Conservation (phyloP, 2,329 filamentous ascomycete species). For the Harringtonia aguacate region DNA sequence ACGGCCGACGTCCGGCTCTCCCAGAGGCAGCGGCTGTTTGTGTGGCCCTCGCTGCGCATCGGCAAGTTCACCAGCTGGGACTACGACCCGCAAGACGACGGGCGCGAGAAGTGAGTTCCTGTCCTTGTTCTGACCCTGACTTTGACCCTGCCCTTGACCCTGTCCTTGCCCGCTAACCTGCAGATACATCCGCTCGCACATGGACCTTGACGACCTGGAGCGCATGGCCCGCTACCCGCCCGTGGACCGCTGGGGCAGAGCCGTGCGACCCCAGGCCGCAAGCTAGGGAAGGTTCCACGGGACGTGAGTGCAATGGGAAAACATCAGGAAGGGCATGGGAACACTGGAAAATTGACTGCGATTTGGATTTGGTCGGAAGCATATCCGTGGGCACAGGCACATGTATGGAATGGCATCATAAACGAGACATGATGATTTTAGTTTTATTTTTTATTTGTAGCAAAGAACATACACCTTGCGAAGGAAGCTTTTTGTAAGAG, state of each 20-base stretch:
- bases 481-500: too few species aligned
- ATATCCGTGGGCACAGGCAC: too few species aligned
- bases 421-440: neutral
- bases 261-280: constrained; percentile 20
- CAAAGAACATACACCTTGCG: too few species aligned
- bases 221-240: constrained; percentile 62
- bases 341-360: too few species aligned
- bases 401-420: neutral
- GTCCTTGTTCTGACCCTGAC: too few species aligned
- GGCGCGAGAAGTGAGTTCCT: constrained; percentile 46
- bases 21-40: constrained; percentile 68
- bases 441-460: too few species aligned
- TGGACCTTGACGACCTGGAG: constrained; percentile 72
- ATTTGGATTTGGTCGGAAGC: neutral
- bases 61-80: constrained; percentile 79
- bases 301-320: too few species aligned
- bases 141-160: neutral
- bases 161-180: too few species aligned
- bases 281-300: too few species aligned
- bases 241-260: constrained; percentile 44
- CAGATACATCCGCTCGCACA: constrained; percentile 77
- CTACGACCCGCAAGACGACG: constrained; percentile 64
- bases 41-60: constrained; percentile 68
- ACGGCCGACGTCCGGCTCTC: constrained; percentile 63
- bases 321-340: too few species aligned